Percentiles rank a stretch among this genome's conserved stretches.
Conservation (phyloP, 495 filamentous ascomycete species). For the Ramalina intermedia region DNA sequence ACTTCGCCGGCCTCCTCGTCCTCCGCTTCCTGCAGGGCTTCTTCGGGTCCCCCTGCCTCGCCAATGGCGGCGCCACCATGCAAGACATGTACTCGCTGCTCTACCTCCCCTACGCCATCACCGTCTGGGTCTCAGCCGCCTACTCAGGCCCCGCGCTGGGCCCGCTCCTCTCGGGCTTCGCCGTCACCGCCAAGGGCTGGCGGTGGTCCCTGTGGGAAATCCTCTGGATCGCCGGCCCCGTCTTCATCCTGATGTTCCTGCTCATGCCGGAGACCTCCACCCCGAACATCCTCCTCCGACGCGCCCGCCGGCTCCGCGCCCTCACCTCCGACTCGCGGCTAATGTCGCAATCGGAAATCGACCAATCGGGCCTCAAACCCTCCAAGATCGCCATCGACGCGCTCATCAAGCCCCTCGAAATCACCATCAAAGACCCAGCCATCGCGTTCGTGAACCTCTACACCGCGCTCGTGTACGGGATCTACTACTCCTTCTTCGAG, state of each 20-base stretch:
- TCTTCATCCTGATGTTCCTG: constrained; percentile 35
- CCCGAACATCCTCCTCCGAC: constrained; percentile 41
- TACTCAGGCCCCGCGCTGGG: constrained; percentile 38
- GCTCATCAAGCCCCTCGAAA: constrained; percentile 44
- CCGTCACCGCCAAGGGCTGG: constrained; percentile 43
- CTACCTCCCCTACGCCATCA: constrained; percentile 39
- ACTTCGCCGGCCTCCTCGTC: constrained; percentile 37
- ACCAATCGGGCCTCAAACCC: constrained; percentile 33
- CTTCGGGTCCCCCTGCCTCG: constrained; percentile 35
- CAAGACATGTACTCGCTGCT: constrained; percentile 39
- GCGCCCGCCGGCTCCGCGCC: constrained; percentile 37
- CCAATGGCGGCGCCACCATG: constrained; percentile 40
- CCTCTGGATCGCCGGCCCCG: constrained; percentile 30
- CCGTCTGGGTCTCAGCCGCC: constrained; percentile 36
- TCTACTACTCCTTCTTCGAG: constrained; percentile 55
- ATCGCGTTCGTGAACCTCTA: constrained; percentile 47
- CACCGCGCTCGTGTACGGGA: constrained; percentile 43
- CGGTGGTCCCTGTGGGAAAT: constrained; percentile 40
- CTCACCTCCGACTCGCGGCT: constrained; percentile 28
- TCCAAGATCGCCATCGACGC: constrained; percentile 38
- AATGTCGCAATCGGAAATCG: constrained; percentile 35
- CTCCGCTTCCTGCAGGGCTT: constrained; percentile 42
- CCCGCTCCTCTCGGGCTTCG: constrained; percentile 48
- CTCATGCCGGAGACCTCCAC: constrained; percentile 43
- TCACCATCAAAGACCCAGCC: constrained; percentile 42